Evolutionary conservation across 1,139 yeast genomes (phyloP).

Genomic region (Nakaseomyces uthaithaninus): DNA sequence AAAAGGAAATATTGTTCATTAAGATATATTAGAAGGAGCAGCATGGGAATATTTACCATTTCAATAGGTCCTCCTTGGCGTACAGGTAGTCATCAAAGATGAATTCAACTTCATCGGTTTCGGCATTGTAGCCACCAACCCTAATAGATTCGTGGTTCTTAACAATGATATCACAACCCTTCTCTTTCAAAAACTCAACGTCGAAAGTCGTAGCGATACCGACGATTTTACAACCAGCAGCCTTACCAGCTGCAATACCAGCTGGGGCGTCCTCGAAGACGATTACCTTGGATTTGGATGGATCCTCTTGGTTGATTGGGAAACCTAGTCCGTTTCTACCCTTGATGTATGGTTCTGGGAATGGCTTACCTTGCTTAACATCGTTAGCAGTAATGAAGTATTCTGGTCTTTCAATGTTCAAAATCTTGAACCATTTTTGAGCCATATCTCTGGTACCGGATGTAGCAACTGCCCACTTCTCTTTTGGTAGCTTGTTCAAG

Average conservation of each 20-base stretch:
- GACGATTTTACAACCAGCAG: constrained; percentile 73
- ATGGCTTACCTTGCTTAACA: constrained; percentile 71
- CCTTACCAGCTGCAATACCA: constrained; percentile 77
- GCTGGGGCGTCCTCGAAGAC: constrained; percentile 89
- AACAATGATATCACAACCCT: constrained; percentile 78
- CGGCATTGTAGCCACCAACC: constrained; percentile 34
- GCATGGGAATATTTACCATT: constrained; percentile 23
- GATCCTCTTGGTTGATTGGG: constrained; percentile 35
- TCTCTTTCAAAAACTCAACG: constrained; percentile 55
- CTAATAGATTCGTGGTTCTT: constrained; percentile 51
- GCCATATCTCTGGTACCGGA: constrained; percentile 76
- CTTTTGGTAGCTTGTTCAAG: constrained; percentile 32
- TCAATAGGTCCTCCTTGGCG: constrained; percentile 32
- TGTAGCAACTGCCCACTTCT: constrained; percentile 78
- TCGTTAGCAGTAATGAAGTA: constrained; percentile 74
- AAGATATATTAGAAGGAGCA: no score
- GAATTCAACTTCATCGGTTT: constrained; percentile 32
- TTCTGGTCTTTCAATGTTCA: constrained; percentile 56
- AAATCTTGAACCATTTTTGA: constrained; percentile 65
- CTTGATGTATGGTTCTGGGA: constrained; percentile 69
- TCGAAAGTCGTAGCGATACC: constrained; percentile 79
- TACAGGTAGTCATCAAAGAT: constrained; percentile 32
- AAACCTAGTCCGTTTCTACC: constrained; percentile 55
- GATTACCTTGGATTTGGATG: constrained; percentile 40
- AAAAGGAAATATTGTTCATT: no score